These are phyloP conservation scores for Sugiyamaella chiloensis DNA, from an alignment of 805 yeast genomes.

Conservation along the genomic window DNA sequence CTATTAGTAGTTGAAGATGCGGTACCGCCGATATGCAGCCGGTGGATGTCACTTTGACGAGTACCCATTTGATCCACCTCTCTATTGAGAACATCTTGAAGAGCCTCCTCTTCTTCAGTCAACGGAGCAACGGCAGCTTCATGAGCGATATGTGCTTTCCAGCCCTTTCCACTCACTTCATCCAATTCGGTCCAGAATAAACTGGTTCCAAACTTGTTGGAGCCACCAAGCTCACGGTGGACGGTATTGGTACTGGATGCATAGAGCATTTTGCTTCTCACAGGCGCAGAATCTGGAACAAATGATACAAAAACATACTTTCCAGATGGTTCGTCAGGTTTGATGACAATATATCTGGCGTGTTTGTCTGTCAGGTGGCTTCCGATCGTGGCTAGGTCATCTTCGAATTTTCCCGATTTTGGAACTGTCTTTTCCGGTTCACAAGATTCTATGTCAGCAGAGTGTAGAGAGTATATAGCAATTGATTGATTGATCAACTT, in stretches of 20 bases:
- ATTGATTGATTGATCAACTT: too few relatives aligned
- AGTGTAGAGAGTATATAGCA: too few relatives aligned
- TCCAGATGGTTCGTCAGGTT: conserved; percentile 25
- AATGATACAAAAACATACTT: conserved; percentile 66
- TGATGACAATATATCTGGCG: conserved; percentile 52
- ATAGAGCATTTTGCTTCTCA: conserved; percentile 85
- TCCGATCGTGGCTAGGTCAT: conserved; percentile 39
- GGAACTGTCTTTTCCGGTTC: conserved; percentile 23
- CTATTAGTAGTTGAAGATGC: conserved; percentile 4
- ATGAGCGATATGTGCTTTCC: conserved; percentile 40
- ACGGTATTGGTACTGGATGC: conserved; percentile 85
- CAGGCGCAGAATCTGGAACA: conserved; percentile 83
- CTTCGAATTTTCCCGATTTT: conserved; percentile 32
- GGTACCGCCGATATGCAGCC: conserved; percentile 19
- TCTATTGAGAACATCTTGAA: conserved; percentile 38
- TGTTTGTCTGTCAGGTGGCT: conserved; percentile 34
- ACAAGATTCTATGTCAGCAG: conserved; percentile 16
- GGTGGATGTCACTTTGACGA: conserved; percentile 19
- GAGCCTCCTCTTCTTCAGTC: conserved; percentile 51
- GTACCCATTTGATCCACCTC: conserved; percentile 39
- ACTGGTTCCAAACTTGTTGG: conserved; percentile 47
- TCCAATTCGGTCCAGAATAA: conserved; percentile 54
- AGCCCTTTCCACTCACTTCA: conserved; percentile 52
- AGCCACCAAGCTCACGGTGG: conserved; percentile 67
- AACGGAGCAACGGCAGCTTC: conserved; percentile 45